Base-by-base conservation (phyloP, 2,329 filamentous ascomycete genomes). In the Cryphonectria radicalis region DNA sequence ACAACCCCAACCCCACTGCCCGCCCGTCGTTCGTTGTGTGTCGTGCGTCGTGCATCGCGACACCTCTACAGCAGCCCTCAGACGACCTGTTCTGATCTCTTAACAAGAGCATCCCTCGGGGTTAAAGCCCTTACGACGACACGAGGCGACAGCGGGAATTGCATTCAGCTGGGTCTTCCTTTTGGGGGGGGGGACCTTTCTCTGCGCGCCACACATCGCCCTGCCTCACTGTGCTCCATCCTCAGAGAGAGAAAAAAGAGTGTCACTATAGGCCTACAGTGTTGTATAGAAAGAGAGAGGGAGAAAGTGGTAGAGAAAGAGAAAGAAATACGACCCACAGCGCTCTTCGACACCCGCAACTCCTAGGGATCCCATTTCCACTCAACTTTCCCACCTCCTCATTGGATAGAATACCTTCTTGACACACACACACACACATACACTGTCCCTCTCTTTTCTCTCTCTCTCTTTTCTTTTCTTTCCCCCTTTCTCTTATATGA, bases 401-500 rank as follows among this genome's bases (percentile, higher is more conserved):
- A 32, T 19, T 59, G 25, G 55, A 59, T 3, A 35, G 1, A 10
- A n/a, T n/a, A 50, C 22, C 46, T 46, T 46, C 43, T n/a, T 50
- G 22, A 35, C 57, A 14, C 57, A 14, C 13, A 5, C 25, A n/a
- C 55, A 17, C 55, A 57, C 53, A 57, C 53, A 57, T 13, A 57
- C 53, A 57, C 28, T 28, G 32, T 32, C 13, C 3, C 28, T n/a
- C 53, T 5, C 13, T 8, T 32, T 14, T 59, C 19, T 53, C 3
- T 25, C 35, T 69, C 22, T 19, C 17, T n/a, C 4, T n/a, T 35
- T 42, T 17, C 28, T 42, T 22, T 57, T 17, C 13, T 28, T 40
- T 35, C 25, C n/a, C n/a, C 50, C 64, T 25, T 59, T 17, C 19
- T 35, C 50, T 28, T 43, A 25, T n/a, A 65, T 63, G 66, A 68